Conservation (phyloP, 306 rosid species). For the Acmispon strigosus region DNA sequence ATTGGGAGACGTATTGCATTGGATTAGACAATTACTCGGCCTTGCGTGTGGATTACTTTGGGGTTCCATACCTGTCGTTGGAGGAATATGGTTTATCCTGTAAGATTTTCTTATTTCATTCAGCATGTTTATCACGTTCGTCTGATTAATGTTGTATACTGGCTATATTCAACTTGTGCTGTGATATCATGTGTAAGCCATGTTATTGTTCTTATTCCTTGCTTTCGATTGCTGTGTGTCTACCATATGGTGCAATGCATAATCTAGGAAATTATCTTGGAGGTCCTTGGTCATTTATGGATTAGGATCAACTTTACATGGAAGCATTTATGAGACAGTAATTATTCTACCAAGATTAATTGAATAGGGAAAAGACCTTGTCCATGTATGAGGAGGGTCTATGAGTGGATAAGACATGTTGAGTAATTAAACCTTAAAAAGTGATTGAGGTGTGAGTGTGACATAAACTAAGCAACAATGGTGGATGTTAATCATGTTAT, state of each 20-base stretch:
- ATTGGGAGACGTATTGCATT: slow-evolving; percentile 93
- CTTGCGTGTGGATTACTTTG: slow-evolving; percentile 69
- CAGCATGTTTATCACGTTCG: not conserved
- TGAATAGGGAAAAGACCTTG: not conserved
- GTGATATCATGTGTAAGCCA: not conserved
- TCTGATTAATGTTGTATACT: too few species aligned
- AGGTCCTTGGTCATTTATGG: too few species aligned
- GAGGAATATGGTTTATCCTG: slow-evolving; percentile 91
- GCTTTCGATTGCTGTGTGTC: too few species aligned
- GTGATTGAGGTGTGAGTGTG: not conserved
- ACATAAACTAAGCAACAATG: not conserved
- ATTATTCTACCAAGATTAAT: not conserved
- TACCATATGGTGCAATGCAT: too few species aligned
- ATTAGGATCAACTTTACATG: too few species aligned
- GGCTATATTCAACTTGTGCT: not conserved
- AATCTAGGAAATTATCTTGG: too few species aligned
- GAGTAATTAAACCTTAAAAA: not conserved
- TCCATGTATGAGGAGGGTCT: not conserved
- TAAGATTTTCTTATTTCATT: slow-evolving; percentile 36
- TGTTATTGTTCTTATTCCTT: too few species aligned
- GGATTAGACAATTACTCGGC: slow-evolving; percentile 89
- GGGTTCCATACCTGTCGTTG: slow-evolving; percentile 91
- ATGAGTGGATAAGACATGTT: not conserved
- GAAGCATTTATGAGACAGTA: too few species aligned
- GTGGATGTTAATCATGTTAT: not conserved